Base-by-base conservation (phyloP, 768 basidiomycete genomes). In the Termitomyces sp. region DNA sequence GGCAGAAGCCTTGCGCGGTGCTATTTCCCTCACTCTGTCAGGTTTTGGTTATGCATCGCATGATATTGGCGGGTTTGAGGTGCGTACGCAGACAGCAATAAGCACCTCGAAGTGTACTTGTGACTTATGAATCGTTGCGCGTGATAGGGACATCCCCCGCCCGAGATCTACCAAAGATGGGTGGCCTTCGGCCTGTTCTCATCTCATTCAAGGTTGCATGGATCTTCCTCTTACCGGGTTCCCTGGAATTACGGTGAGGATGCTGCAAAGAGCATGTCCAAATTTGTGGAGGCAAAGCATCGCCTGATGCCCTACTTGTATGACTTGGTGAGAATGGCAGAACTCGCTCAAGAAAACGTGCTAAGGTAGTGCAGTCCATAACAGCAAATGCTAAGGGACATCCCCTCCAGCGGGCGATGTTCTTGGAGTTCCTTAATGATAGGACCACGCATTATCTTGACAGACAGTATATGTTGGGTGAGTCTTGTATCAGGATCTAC, bases 51-150 rank as follows among this genome's bases (percentile, higher is more conserved):
- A 83, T 71, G 82, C 86, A 7, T 85, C 85, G 18, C 87, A 88
- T 69, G 89, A 91, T 66, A 88, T 91, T 57, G 89, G 88, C 28
- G 88, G 88, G 1, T 91, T 89, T 63, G 88, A 90, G 75, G 83
- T 80, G 49, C 48, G 75, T 63, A 33, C 5, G 7, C 12, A 18
- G 35, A 12, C 18, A 35, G 9, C 33, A 7, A 30, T 41, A 40
- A 43, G 41, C 9, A 9, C 12, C 16, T 20, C 14, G 1, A 18
- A 47, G 7, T 46, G 41, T 43, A 9, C n/a, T 9, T 41, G 55
- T 9, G 23, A 14, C 38, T 33, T 33, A 50, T 54, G 10, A 32
- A 52, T 36, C 30, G 23, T 43, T 16, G 26, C 18, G n/a, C 26
- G 55, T 20, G 50, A 52, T 61, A 85, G 82, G 87, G 87, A 10